A percentile compares a stretch with the other conserved stretches of the same genome.
These are phyloP conservation scores for Hypoxylon crocopeplum DNA, from an alignment of 495 filamentous ascomycete genomes.

Conservation along the genomic window DNA sequence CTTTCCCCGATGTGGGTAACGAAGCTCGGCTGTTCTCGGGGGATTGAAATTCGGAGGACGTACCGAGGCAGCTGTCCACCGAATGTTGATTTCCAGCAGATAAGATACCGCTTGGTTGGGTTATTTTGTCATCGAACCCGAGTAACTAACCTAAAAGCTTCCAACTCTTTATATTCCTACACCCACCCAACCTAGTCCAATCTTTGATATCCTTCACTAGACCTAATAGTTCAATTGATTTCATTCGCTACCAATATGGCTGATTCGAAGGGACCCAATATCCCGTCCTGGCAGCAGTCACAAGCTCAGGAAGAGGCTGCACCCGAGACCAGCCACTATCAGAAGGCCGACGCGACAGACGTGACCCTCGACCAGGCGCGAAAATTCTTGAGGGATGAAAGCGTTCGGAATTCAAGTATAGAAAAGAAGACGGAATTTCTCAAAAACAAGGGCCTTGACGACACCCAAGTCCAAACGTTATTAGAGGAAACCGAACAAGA, in stretches of 20 bases:
- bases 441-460: slow-evolving; percentile 75
- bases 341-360: slow-evolving; percentile 33
- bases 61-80: slow-evolving; percentile 21
- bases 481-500: slow-evolving; percentile 54
- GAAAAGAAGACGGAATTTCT: slow-evolving; percentile 82
- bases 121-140: not conserved
- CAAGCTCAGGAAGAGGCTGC: slow-evolving; percentile 17
- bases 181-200: too few species aligned
- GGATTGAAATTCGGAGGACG: not conserved
- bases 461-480: slow-evolving; percentile 71
- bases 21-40: not conserved
- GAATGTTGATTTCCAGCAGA: not conserved
- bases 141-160: not conserved
- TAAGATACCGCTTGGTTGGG: slow-evolving; percentile 7
- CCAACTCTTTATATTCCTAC: too few species aligned
- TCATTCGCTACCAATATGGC: slow-evolving; percentile 17
- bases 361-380: slow-evolving; percentile 70
- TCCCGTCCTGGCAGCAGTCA: slow-evolving; percentile 35
- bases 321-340: slow-evolving; percentile 5
- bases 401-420: slow-evolving; percentile 70
- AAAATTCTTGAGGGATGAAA: slow-evolving; percentile 80
- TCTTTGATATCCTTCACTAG: too few species aligned
- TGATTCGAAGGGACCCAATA: slow-evolving; percentile 23
- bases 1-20: too few species aligned
- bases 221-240: not conserved